These are phyloP conservation scores for Mycena polygramma DNA, from an alignment of 768 basidiomycete genomes.

Conservation along the genomic window DNA sequence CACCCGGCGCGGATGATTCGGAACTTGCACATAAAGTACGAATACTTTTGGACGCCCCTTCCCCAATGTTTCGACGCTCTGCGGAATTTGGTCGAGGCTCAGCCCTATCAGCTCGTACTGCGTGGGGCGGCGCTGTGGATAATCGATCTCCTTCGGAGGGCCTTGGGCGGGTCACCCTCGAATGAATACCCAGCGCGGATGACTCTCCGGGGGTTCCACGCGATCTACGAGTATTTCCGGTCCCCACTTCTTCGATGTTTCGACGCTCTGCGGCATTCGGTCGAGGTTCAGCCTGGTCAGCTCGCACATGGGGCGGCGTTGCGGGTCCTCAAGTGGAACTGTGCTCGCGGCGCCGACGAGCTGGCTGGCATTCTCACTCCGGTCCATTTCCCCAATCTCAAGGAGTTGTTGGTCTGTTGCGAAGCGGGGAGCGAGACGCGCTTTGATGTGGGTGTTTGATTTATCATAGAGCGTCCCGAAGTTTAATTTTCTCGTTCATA, in stretches of 20 bases:
- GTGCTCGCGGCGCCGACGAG: neutral
- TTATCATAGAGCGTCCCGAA: neutral
- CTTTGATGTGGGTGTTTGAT: conserved; percentile 1
- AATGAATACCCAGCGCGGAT: too few relatives aligned
- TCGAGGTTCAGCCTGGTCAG: neutral
- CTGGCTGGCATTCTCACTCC: neutral
- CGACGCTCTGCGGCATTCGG: too few relatives aligned
- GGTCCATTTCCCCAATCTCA: conserved; percentile 11
- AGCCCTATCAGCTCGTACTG: too few relatives aligned
- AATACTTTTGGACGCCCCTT: too few relatives aligned
- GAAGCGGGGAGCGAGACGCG: neutral
- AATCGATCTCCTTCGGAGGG: neutral
- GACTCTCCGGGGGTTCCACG: too few relatives aligned
- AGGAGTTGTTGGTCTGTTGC: conserved; percentile 3
- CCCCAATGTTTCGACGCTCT: neutral
- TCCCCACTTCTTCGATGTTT: too few relatives aligned
- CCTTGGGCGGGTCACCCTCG: too few relatives aligned
- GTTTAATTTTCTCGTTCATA: neutral
- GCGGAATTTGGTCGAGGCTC: neutral
- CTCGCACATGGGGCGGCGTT: neutral
- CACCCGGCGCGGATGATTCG: neutral
- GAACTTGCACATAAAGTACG: too few relatives aligned
- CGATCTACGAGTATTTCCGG: too few relatives aligned
- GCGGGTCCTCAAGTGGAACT: neutral
- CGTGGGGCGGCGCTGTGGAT: too few relatives aligned